Conservation (phyloP, 2,329 filamentous ascomycete genomes). For the Fusarium nisikadoi region DNA sequence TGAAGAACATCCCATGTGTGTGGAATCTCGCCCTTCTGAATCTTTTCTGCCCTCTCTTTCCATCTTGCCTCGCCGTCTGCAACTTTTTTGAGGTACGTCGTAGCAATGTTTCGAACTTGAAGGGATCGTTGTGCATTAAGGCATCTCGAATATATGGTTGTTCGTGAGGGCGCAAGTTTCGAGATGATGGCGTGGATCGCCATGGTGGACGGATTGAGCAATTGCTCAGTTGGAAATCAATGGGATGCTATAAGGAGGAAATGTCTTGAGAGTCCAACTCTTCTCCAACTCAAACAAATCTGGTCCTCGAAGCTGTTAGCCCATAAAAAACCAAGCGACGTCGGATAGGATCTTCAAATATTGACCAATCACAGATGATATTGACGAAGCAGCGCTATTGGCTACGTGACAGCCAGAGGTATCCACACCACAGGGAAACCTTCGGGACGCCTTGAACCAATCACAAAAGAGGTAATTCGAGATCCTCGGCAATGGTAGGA, state of each 20-base stretch:
- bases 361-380: conserved; percentile 45
- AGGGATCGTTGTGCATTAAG: conserved; percentile 34
- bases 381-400: conserved; percentile 44
- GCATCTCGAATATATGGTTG: conserved; percentile 41
- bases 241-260: neutral
- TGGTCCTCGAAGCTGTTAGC: conserved; percentile 23
- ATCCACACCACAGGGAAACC: conserved; percentile 43
- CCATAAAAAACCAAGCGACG: conserved; percentile 44
- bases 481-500: conserved; percentile 62
- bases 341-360: conserved; percentile 22
- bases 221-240: neutral
- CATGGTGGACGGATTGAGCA: conserved; percentile 37
- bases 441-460: conserved; percentile 53
- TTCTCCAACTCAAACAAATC: conserved; percentile 15
- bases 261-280: neutral
- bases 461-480: conserved; percentile 56
- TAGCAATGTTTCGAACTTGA: conserved; percentile 52
- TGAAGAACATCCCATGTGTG: conserved; percentile 73
- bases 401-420: conserved; percentile 21
- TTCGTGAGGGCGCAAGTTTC: conserved; percentile 41
- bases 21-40: conserved; percentile 60
- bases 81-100: conserved; percentile 57
- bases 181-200: conserved; percentile 40
- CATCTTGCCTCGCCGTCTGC: conserved; percentile 58
- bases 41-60: conserved; percentile 58